phyloP scores from a whole-genome alignment of 352 stramenopile genomes.

The Phytophthora boehmeriae region DNA sequence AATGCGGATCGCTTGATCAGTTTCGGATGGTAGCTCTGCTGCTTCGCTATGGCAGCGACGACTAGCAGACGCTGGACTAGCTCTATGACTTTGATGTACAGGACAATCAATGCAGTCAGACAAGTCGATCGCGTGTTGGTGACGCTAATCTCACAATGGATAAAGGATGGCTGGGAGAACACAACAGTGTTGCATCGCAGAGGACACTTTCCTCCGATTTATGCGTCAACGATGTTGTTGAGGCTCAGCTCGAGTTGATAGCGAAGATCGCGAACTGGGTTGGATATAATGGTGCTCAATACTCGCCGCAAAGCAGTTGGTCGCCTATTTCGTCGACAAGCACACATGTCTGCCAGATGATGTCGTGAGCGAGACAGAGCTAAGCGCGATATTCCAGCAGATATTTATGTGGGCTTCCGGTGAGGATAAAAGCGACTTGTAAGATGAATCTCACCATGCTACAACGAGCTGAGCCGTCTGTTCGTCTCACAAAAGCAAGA shows the following conservation, averaged over 20 bases:
- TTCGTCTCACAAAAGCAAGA: background rate
- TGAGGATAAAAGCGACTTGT: too few species aligned
- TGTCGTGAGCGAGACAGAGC: background rate
- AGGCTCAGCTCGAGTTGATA: background rate
- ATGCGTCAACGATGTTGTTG: background rate
- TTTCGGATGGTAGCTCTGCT: background rate
- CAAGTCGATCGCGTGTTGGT: slow-evolving; percentile 2
- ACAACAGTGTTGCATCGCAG: background rate
- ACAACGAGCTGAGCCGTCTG: background rate
- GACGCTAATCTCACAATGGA: background rate
- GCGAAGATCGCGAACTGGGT: background rate
- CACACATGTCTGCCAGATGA: slow-evolving; percentile 11
- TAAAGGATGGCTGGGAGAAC: background rate
- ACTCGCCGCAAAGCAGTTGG: slow-evolving; percentile 10
- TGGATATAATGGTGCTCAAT: background rate
- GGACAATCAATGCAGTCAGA: background rate
- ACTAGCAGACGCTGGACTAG: background rate
- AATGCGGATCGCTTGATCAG: background rate
- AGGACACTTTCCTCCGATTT: background rate
- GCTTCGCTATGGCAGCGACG: background rate
- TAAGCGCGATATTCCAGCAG: too few species aligned
- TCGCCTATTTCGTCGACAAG: slow-evolving; percentile 21
- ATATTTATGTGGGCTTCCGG: too few species aligned
- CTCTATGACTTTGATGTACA: background rate
- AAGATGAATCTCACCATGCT: background rate